These are phyloP conservation scores for Solanum pinnatisectum DNA, from an alignment of 257 asterid genomes.

Conservation along the genomic window DNA sequence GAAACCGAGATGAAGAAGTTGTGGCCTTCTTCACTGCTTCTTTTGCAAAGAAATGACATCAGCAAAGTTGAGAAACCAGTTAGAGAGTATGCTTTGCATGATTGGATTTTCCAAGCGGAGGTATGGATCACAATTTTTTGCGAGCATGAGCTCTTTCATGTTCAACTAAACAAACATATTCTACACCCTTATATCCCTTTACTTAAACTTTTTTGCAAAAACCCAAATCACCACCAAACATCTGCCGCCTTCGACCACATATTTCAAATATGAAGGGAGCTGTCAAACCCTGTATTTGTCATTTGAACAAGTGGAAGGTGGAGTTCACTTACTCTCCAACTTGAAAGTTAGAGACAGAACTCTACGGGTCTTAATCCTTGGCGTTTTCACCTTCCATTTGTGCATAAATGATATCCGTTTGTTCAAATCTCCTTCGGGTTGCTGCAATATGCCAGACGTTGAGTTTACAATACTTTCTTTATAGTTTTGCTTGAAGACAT, in stretches of 20 bases:
- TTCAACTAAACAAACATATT: background rate
- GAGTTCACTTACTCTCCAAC: background rate
- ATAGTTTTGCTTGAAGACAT: background rate
- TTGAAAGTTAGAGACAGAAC: background rate
- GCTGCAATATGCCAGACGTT: background rate
- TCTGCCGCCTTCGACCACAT: background rate
- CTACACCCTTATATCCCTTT: background rate
- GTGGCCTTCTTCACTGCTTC: background rate
- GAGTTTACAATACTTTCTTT: background rate
- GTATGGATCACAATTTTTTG: background rate
- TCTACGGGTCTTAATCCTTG: background rate
- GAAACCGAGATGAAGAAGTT: background rate
- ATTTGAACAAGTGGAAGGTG: background rate
- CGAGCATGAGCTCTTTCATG: background rate
- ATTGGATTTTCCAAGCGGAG: background rate
- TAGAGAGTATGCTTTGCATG: background rate
- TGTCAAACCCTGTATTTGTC: background rate
- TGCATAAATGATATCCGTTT: background rate
- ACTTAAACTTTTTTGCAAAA: background rate
- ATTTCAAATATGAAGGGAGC: background rate
- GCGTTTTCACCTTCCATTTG: background rate
- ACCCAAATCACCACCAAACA: too few species aligned
- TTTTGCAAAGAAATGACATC: background rate
- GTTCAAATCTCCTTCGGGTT: background rate
- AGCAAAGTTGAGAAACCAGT: background rate